Evolutionary conservation across 257 asterid genomes (phyloP).

Genomic region (Pogostemon cablin): DNA sequence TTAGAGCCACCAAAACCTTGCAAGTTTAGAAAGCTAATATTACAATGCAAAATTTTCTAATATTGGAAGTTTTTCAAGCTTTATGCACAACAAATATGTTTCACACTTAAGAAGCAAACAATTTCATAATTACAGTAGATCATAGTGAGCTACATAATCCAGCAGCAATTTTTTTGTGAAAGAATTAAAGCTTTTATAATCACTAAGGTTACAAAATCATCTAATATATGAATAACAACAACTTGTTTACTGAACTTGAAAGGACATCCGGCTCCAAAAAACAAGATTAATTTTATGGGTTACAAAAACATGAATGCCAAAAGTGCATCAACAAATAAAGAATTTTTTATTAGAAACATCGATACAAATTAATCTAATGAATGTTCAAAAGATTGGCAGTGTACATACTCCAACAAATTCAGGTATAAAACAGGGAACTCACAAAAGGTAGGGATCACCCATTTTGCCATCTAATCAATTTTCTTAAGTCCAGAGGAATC

Average conservation of each 20-base stretch:
- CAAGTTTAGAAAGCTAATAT: slow-evolving; percentile 9
- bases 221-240: not conserved
- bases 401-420: slow-evolving; percentile 14
- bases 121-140: not conserved
- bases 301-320: not conserved
- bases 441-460: not conserved
- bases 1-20: slow-evolving; percentile 38
- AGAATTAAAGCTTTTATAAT: not conserved
- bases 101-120: not conserved
- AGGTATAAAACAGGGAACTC: slow-evolving; percentile 16
- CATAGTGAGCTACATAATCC: not conserved
- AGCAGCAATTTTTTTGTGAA: not conserved
- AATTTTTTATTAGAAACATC: not conserved
- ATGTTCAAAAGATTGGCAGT: not conserved
- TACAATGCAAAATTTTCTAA: not conserved
- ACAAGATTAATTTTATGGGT: not conserved
- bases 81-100: not conserved
- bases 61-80: not conserved
- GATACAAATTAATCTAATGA: not conserved
- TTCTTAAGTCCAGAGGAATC: not conserved
- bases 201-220: not conserved
- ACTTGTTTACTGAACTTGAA: not conserved
- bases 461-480: not conserved
- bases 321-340: not conserved
- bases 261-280: not conserved